Conservation (phyloP, 306 rosid genomes). For the Delonix regia region DNA sequence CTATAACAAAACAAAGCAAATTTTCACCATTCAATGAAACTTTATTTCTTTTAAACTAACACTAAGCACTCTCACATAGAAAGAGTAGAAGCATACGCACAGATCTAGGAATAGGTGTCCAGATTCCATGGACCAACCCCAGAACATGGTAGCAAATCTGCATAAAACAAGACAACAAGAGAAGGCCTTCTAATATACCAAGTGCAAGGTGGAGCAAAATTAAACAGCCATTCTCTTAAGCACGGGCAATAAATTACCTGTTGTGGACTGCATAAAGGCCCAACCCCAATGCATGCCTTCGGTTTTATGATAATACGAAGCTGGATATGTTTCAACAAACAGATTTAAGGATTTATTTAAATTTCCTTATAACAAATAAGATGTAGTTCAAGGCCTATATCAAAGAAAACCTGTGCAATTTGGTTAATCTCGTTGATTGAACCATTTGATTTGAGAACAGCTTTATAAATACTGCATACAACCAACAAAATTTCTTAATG, state of each 20-base stretch:
- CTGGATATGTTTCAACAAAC: constrained; percentile 57
- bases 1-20: constrained; percentile 47
- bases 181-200: constrained; percentile 17
- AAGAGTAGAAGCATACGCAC: constrained; percentile 59
- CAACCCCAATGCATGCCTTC: constrained; percentile 72
- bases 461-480: constrained; percentile 75
- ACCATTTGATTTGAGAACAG: constrained; percentile 80
- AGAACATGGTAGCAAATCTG: constrained; percentile 98
- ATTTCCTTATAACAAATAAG: constrained; percentile 27
- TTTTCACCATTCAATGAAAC: constrained; percentile 31
- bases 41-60: constrained; percentile 12
- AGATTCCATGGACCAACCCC: constrained; percentile 91
- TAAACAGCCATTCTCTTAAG: constrained; percentile 18
- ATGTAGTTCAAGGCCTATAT: constrained; percentile 34
- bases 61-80: constrained; percentile 37
- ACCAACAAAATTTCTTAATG: constrained; percentile 35
- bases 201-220: constrained; percentile 29
- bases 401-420: constrained; percentile 86
- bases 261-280: constrained; percentile 88
- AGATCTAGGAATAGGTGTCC: constrained; percentile 99
- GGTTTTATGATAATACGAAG: constrained; percentile 92
- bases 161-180: constrained; percentile 44
- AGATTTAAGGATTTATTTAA: constrained; percentile 33
- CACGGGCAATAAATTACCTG: constrained; percentile 60
- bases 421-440: constrained; percentile 87